Conservation (phyloP, 148 eudicot genomes). For the Cornus florida region DNA sequence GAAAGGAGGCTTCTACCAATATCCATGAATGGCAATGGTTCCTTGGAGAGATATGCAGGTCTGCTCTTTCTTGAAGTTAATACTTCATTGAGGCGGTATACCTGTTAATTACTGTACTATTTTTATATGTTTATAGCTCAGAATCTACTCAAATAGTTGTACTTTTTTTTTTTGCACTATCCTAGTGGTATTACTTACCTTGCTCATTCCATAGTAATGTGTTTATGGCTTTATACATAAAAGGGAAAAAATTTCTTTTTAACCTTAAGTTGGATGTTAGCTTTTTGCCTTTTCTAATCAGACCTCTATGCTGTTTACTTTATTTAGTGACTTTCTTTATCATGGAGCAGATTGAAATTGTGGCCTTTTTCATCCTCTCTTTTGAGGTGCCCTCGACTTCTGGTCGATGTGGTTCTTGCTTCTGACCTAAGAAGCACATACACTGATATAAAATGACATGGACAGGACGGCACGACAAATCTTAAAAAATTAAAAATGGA, state of each 20-base stretch:
- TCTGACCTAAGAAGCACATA: too few species aligned
- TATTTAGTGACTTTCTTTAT: neutral
- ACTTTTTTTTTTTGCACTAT: neutral
- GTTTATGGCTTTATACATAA: neutral
- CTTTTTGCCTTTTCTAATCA: neutral
- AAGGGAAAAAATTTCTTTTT: constrained; percentile 2
- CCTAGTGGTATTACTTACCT: neutral
- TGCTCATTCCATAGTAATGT: neutral
- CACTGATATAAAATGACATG: too few species aligned
- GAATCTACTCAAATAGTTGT: neutral
- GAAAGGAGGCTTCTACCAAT: constrained; percentile 45
- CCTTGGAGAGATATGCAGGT: constrained; percentile 47
- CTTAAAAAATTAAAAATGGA: too few species aligned
- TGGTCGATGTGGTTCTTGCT: too few species aligned
- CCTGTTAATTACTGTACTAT: neutral
- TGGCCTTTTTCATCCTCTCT: too few species aligned
- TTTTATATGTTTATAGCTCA: neutral
- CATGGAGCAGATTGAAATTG: too few species aligned
- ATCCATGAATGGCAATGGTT: constrained; percentile 40
- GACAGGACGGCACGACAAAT: too few species aligned
- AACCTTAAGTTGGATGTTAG: neutral
- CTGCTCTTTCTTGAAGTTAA: neutral
- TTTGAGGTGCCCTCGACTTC: too few species aligned
- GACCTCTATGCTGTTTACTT: neutral
- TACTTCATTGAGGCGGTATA: neutral